Evolutionary conservation across 495 filamentous ascomycete genomes (phyloP).

Genomic region (Halenospora varia): DNA sequence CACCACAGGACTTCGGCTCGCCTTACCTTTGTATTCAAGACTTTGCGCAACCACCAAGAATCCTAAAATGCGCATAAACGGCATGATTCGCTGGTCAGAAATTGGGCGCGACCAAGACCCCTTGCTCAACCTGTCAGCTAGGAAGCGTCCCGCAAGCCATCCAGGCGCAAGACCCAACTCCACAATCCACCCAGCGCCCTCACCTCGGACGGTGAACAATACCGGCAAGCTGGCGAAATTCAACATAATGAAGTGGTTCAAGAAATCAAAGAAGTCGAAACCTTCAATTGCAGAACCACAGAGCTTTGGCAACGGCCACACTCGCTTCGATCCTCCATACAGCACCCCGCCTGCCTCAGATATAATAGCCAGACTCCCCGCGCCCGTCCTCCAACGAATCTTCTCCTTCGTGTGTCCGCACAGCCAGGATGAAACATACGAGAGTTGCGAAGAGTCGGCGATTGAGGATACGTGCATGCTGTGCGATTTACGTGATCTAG

Average conservation of each 20-base stretch:
- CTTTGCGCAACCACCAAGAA: too few species aligned
- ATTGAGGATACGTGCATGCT: conserved; percentile 88
- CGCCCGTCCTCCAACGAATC: conserved; percentile 63
- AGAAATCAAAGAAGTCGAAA: conserved; percentile 18
- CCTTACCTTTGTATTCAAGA: too few species aligned
- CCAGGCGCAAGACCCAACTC: background rate
- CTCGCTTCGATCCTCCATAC: conserved; percentile 7
- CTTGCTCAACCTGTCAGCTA: background rate
- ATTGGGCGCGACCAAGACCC: too few species aligned
- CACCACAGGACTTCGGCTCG: too few species aligned
- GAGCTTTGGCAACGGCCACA: background rate
- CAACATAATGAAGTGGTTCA: conserved; percentile 25
- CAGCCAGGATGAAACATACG: conserved; percentile 67
- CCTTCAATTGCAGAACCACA: background rate
- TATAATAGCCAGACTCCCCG: conserved; percentile 40
- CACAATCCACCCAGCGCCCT: background rate
- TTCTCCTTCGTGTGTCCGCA: conserved; percentile 85
- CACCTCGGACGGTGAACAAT: background rate
- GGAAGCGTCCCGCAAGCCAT: background rate
- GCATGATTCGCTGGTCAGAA: too few species aligned
- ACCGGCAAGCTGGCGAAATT: conserved; percentile 20
- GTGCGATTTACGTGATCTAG: conserved; percentile 89
- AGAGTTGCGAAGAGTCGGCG: conserved; percentile 76
- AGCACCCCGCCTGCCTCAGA: conserved; percentile 15
- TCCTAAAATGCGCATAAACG: too few species aligned